Percentiles rank a stretch among this genome's conserved stretches.
phyloP scores from a whole-genome alignment of 352 stramenopile species.

The Pythium pyrilobum region DNA sequence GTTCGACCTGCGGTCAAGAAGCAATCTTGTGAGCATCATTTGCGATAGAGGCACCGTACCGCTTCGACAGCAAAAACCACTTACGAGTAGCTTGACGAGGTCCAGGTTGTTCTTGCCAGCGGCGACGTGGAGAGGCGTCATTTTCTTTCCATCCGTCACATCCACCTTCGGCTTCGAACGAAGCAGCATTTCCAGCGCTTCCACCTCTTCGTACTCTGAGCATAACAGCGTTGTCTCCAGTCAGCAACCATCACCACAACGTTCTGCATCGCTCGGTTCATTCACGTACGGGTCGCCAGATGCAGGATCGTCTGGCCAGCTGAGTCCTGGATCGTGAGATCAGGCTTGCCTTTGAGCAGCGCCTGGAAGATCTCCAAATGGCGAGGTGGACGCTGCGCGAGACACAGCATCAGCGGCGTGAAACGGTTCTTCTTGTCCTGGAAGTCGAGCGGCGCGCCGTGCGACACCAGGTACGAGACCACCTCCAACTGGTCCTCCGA shows the following conservation, averaged over 20 bases:
- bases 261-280: neutral
- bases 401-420: constrained; percentile 67
- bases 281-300: constrained; percentile 46
- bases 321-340: constrained; percentile 57
- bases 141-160: constrained; percentile 58
- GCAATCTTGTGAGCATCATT: neutral
- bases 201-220: constrained; percentile 58
- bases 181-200: constrained; percentile 57
- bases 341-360: constrained; percentile 65
- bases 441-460: constrained; percentile 61
- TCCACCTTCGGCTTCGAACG: constrained; percentile 59
- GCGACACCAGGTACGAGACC: constrained; percentile 60
- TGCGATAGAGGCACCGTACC: neutral
- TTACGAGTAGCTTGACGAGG: constrained; percentile 48
- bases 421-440: constrained; percentile 77
- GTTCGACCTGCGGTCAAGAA: constrained; percentile 30
- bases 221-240: neutral
- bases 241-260: neutral
- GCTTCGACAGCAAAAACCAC: too few species aligned
- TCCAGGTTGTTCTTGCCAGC: constrained; percentile 59
- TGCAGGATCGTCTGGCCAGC: constrained; percentile 60
- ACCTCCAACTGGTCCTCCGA: constrained; percentile 67
- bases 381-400: constrained; percentile 60
- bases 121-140: constrained; percentile 67
- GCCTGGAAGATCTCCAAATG: constrained; percentile 63